Conservation (phyloP, 495 filamentous ascomycete genomes). For the Penicillium waksmanii region DNA sequence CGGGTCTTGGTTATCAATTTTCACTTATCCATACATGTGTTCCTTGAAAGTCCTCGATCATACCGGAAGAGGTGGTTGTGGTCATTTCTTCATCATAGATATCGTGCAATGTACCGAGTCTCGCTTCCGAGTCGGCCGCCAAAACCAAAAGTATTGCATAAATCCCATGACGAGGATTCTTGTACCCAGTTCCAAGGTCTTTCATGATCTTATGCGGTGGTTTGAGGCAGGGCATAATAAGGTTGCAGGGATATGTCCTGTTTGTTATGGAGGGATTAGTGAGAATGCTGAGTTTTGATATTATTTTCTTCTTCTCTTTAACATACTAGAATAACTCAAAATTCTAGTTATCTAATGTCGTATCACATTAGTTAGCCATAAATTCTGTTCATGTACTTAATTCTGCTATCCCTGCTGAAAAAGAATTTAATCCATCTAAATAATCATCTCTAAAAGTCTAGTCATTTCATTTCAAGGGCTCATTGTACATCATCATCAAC, state of each 20-base stretch:
- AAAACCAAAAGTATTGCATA: conserved; percentile 2
- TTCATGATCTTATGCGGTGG: conserved; percentile 6
- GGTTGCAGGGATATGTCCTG: conserved; percentile 12
- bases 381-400: too few species aligned
- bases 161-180: neutral
- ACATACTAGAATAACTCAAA: too few species aligned
- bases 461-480: neutral
- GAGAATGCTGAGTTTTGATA: neutral
- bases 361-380: too few species aligned
- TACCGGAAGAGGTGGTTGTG: conserved; percentile 11
- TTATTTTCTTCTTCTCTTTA: neutral
- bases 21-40: conserved; percentile 4
- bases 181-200: neutral
- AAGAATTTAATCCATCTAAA: neutral
- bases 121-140: neutral
- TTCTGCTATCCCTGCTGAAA: too few species aligned
- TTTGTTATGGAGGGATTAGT: neutral
- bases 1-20: too few species aligned
- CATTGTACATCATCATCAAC: conserved; percentile 1
- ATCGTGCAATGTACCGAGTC: conserved; percentile 5
- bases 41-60: conserved; percentile 8
- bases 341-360: too few species aligned
- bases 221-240: conserved; percentile 1
- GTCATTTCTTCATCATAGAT: conserved; percentile 10
- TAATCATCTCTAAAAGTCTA: neutral